Percentiles rank a stretch among this genome's conserved stretches.
Evolutionary conservation across 306 rosid species (phyloP).

Genomic region (Oemleria cerasiformis): DNA sequence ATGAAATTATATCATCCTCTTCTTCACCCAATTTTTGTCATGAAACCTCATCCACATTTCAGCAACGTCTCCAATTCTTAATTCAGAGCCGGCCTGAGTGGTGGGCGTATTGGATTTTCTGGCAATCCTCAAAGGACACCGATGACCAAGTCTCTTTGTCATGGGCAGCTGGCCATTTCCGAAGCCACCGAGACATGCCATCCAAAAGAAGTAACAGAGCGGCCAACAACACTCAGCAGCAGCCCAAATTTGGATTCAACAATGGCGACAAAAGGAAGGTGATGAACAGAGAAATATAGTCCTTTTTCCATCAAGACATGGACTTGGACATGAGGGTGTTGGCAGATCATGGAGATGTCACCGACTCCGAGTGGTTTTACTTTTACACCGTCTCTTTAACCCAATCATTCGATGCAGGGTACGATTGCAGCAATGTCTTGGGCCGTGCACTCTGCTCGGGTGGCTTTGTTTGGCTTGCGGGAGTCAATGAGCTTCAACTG

Average conservation of each 20-base stretch:
- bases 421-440: slow-evolving; percentile 3
- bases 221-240: background rate
- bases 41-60: slow-evolving; percentile 22
- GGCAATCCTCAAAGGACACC: slow-evolving; percentile 29
- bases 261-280: background rate
- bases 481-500: slow-evolving; percentile 24
- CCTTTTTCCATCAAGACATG: slow-evolving; percentile 4
- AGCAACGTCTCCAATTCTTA: slow-evolving; percentile 36
- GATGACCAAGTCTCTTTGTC: slow-evolving; percentile 1
- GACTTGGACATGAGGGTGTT: background rate
- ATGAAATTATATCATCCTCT: slow-evolving; percentile 12
- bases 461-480: slow-evolving; percentile 39
- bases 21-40: slow-evolving; percentile 12
- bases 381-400: slow-evolving; percentile 32
- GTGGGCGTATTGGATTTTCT: slow-evolving; percentile 40
- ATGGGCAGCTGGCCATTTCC: slow-evolving; percentile 35
- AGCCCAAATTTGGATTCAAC: background rate
- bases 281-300: background rate
- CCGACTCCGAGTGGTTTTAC: slow-evolving; percentile 27
- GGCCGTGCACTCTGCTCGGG: slow-evolving; percentile 33
- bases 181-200: slow-evolving; percentile 1
- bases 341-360: slow-evolving; percentile 1
- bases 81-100: slow-evolving; percentile 28
- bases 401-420: slow-evolving; percentile 12
- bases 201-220: background rate